A percentile compares a stretch with the other conserved stretches of the same genome.
Conservation (phyloP, 257 asterid genomes). For the Solanum raphanifolium region DNA sequence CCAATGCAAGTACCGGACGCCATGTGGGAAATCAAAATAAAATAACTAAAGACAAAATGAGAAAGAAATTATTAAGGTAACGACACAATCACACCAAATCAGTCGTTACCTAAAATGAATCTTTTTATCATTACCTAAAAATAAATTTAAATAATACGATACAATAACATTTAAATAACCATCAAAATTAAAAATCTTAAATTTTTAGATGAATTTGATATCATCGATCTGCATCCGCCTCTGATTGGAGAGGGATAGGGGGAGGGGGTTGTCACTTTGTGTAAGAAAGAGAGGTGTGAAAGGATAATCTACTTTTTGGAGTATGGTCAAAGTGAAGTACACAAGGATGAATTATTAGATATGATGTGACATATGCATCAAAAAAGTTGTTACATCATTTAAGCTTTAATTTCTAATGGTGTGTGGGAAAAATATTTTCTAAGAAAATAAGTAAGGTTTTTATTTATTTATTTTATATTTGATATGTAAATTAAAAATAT, state of each 20-base stretch:
- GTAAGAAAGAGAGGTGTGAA: neutral
- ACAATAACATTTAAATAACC: rapidly evolving
- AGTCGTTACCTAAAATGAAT: rapidly evolving
- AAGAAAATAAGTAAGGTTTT: too few relatives aligned
- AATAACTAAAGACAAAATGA: neutral
- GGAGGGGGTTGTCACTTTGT: neutral
- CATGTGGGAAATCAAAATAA: too few relatives aligned
- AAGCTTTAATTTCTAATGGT: neutral
- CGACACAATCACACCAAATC: rapidly evolving
- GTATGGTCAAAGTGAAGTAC: neutral
- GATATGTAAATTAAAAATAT: too few relatives aligned
- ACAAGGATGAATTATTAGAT: neutral
- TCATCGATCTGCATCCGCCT: neutral
- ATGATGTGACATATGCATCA: too few relatives aligned
- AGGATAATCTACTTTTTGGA: neutral
- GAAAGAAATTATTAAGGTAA: too few relatives aligned
- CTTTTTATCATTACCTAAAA: too few relatives aligned
- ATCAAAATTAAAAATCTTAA: too few relatives aligned
- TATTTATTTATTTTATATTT: too few relatives aligned
- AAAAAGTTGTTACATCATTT: neutral
- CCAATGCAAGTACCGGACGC: rapidly evolving
- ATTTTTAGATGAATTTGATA: too few relatives aligned
- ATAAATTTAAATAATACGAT: too few relatives aligned
- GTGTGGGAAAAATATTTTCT: too few relatives aligned
- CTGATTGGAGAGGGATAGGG: neutral